These are phyloP conservation scores for Penicillium cinerascens DNA, from an alignment of 495 filamentous ascomycete genomes.

Conservation along the genomic window DNA sequence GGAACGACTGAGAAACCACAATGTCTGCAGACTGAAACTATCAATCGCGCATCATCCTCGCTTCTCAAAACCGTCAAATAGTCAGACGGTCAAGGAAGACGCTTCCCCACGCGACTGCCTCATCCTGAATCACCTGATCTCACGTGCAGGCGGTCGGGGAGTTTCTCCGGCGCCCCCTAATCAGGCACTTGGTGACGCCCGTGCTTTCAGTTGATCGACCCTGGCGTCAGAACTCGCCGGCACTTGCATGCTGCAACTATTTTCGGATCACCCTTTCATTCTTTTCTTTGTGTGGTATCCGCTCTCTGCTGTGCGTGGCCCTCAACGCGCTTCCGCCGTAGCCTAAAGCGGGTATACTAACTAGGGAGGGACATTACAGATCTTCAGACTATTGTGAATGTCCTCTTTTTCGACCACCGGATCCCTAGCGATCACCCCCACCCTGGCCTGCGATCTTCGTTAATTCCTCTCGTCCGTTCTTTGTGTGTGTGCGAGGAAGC, in stretches of 20 bases:
- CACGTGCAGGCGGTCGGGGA: constrained; percentile 19
- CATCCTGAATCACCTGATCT: constrained; percentile 7
- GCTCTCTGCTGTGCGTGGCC: background rate
- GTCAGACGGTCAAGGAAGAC: background rate
- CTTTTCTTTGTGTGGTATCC: constrained; percentile 15
- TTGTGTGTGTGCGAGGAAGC: constrained; percentile 15
- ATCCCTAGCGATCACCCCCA: constrained; percentile 18
- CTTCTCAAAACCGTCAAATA: background rate
- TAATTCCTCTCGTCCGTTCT: background rate
- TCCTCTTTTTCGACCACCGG: constrained; percentile 13
- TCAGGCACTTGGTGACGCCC: constrained; percentile 18
- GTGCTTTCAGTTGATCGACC: constrained; percentile 28
- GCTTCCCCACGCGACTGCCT: constrained; percentile 3
- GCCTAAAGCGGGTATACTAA: constrained; percentile 26
- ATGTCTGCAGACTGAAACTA: background rate
- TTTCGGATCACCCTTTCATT: constrained; percentile 10
- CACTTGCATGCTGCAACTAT: constrained; percentile 23
- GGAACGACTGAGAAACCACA: background rate
- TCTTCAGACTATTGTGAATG: constrained; percentile 20
- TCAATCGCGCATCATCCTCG: background rate
- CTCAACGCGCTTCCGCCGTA: constrained; percentile 5
- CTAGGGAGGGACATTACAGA: constrained; percentile 23
- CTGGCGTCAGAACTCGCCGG: constrained; percentile 24
- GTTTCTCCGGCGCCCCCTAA: constrained; percentile 27
- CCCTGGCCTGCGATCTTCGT: constrained; percentile 3